Evolutionary conservation across 345 rosid species (phyloP).

Genomic region (Pseudoturritis turrita): DNA sequence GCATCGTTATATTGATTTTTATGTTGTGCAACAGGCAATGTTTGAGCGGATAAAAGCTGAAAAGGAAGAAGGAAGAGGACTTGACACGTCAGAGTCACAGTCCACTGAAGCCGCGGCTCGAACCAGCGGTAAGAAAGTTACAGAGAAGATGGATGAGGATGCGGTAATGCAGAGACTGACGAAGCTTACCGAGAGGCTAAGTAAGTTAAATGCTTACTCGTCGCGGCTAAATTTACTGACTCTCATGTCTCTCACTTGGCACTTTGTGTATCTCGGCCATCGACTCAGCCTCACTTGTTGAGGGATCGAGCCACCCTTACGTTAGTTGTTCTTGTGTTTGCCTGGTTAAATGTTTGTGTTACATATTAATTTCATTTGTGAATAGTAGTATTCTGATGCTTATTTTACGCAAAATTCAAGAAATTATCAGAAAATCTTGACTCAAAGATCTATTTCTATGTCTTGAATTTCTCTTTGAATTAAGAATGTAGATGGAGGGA

Average conservation of each 20-base stretch:
- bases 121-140: not conserved
- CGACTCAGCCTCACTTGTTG: conserved; percentile 35
- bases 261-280: conserved; percentile 54
- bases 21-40: conserved; percentile 35
- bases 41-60: conserved; percentile 58
- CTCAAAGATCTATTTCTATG: not conserved
- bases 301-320: not conserved
- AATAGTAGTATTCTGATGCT: not conserved
- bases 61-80: conserved; percentile 80
- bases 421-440: no score
- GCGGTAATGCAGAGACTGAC: conserved; percentile 6
- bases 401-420: not conserved
- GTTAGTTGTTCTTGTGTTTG: not conserved
- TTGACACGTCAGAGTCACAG: conserved; percentile 21
- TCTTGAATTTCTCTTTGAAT: no score
- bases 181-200: conserved; percentile 40
- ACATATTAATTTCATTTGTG: not conserved
- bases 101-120: not conserved
- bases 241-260: conserved; percentile 63
- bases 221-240: conserved; percentile 47
- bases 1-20: not conserved
- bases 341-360: not conserved
- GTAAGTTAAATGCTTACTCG: conserved; percentile 52
- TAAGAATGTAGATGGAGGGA: not conserved
- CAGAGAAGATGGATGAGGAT: conserved; percentile 25